Conservation (phyloP, 2,329 filamentous ascomycete genomes). For the Calonectria multiphialidica region DNA sequence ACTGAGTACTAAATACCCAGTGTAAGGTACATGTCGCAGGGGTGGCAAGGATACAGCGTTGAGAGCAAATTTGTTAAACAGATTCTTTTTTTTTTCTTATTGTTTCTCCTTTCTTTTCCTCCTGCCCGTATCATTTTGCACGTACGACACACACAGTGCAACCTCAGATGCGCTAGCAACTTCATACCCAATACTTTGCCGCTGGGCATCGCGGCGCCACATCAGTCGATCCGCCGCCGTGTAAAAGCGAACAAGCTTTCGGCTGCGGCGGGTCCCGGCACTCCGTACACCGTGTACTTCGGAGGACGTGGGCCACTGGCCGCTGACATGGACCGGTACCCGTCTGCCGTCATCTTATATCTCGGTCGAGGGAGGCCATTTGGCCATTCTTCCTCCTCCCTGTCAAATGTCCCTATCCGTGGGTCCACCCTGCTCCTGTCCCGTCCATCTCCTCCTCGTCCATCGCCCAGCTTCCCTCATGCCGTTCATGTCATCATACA, state of each 20-base stretch:
- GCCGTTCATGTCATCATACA: conserved; percentile 10
- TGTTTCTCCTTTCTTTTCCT: conserved; percentile 23
- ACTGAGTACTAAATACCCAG: conserved; percentile 2
- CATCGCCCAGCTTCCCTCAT: background rate
- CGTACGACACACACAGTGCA: conserved; percentile 6
- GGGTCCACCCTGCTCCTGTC: conserved; percentile 2
- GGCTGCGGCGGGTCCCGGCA: conserved; percentile 21
- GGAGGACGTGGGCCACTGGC: conserved; percentile 12
- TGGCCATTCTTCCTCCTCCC: conserved; percentile 1
- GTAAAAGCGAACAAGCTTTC: conserved; percentile 12
- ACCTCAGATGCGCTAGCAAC: conserved; percentile 11
- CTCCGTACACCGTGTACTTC: conserved; percentile 18
- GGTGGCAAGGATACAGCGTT: conserved; percentile 7
- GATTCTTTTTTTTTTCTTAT: conserved; percentile 10
- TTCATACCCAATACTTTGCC: background rate
- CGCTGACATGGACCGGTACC: conserved; percentile 9
- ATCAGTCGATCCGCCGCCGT: conserved; percentile 10
- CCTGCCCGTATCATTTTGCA: conserved; percentile 18
- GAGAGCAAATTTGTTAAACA: conserved; percentile 4
- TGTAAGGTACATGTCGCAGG: conserved; percentile 9
- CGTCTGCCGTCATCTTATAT: conserved; percentile 17
- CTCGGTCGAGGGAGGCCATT: conserved; percentile 11
- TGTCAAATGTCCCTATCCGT: background rate
- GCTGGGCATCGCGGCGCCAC: background rate
- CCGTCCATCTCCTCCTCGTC: background rate